Evolutionary conservation across 164 flowering plant genomes (phyloP).

Genomic region (Magnolia kwangsiensis): DNA sequence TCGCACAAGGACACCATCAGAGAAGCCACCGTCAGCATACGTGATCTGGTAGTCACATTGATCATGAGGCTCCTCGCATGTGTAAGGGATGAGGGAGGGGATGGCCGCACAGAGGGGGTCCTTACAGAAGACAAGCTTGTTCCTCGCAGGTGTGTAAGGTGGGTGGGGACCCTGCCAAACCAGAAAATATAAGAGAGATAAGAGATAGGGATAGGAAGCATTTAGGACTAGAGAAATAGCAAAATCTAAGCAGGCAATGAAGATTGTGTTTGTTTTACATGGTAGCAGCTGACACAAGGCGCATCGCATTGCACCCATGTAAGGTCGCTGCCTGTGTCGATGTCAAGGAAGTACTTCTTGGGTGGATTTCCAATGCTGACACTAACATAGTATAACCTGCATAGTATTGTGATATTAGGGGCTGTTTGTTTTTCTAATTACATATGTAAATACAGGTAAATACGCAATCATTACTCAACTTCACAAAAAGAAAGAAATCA

Average conservation of each 20-base stretch:
- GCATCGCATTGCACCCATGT: constrained; percentile 98
- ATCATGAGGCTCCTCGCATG: constrained; percentile 42
- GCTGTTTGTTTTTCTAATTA: too few species aligned
- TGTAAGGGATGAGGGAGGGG: constrained; percentile 32
- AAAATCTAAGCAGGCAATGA: background rate
- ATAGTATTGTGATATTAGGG: background rate
- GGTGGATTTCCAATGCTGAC: constrained; percentile 69
- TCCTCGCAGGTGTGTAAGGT: constrained; percentile 54
- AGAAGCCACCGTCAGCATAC: constrained; percentile 86
- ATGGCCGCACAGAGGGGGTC: constrained; percentile 66
- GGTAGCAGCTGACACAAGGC: constrained; percentile 63
- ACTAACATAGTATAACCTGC: constrained; percentile 66
- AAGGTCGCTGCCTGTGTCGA: constrained; percentile 93
- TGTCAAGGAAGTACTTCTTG: constrained; percentile 77
- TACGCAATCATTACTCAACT: too few species aligned
- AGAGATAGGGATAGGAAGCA: background rate
- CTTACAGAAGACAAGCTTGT: constrained; percentile 50
- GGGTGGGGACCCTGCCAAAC: constrained; percentile 69
- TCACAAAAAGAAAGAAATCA: too few species aligned
- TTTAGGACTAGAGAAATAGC: background rate
- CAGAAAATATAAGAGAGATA: background rate
- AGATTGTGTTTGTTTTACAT: constrained; percentile 31
- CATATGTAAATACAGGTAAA: too few species aligned
- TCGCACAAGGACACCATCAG: constrained; percentile 73
- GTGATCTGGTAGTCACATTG: constrained; percentile 87